Evolutionary conservation across 2,329 filamentous ascomycete species (phyloP).

Genomic region (Epichloe elymi): DNA sequence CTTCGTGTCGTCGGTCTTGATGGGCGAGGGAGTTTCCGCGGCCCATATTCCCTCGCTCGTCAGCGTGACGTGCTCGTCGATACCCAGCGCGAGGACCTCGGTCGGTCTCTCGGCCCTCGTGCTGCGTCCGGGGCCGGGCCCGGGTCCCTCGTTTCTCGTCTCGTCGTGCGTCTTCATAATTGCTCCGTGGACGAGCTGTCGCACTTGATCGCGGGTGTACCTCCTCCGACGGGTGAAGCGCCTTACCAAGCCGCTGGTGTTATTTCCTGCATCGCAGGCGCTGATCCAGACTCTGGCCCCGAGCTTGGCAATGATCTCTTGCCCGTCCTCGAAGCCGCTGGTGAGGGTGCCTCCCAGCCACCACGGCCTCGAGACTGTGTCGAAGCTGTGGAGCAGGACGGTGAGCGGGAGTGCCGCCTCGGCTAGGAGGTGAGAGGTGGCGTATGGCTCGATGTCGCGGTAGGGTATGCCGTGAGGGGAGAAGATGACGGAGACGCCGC

Average conservation of each 20-base stretch:
- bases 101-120: slow-evolving; percentile 15
- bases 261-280: slow-evolving; percentile 36
- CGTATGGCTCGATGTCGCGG: slow-evolving; percentile 39
- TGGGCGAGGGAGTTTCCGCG: background rate
- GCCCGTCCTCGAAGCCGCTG: slow-evolving; percentile 41
- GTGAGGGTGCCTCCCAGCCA: slow-evolving; percentile 48
- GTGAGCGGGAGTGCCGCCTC: slow-evolving; percentile 48
- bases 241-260: slow-evolving; percentile 37
- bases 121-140: slow-evolving; percentile 4
- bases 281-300: slow-evolving; percentile 20
- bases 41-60: slow-evolving; percentile 25
- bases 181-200: slow-evolving; percentile 16
- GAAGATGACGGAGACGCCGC: slow-evolving; percentile 48
- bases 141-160: background rate
- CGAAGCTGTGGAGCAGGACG: slow-evolving; percentile 51
- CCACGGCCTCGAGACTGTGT: slow-evolving; percentile 45
- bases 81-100: slow-evolving; percentile 27
- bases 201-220: slow-evolving; percentile 32
- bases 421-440: slow-evolving; percentile 39
- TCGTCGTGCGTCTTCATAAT: background rate
- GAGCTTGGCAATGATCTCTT: slow-evolving; percentile 24
- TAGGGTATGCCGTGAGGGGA: slow-evolving; percentile 50
- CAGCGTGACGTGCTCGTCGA: slow-evolving; percentile 30
- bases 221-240: slow-evolving; percentile 33
- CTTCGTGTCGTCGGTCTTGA: background rate